Base-by-base conservation (phyloP, 2,329 filamentous ascomycete species). In the Elsinoe necatrix region DNA sequence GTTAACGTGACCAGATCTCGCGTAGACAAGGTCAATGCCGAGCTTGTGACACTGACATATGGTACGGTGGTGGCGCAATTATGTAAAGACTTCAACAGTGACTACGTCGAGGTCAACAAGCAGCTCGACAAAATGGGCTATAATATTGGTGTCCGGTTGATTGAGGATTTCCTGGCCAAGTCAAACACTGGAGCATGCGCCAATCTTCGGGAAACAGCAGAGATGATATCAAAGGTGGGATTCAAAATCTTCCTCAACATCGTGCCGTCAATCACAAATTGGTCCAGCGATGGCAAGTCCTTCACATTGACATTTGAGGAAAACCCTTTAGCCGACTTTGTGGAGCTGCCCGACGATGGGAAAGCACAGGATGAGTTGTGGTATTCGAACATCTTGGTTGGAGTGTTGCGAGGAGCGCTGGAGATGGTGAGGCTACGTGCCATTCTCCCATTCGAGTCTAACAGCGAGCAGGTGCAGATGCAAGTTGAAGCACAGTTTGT, bases 161-260 rank as follows among this genome's bases (percentile, higher is more conserved):
- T 98, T 64, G 93, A 98, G 66, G 93, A 98, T 73, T 98, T 96
- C 67, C 83, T 98, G 16, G 93, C 93, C 65, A 97, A 96, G 72
- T 93, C 90, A 4, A 92, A 89, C 65, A 89, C 87, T 1, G 88
- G 89, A 64, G 81, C 90, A 62, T 98, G 93, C 72, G 80, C 83
- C 64, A 97, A 93, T 74, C 96, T 98, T 68, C 82, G 88, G 58
- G 93, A 98, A 71, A 97, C 93, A 5, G 92, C 93, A 39, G 93
- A 98, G 71, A 92, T 95, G 83, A 93, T 98, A 65, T 84, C 92
- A 41, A 93, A 96, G 88, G 87, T 98, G 62, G 93, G 93, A 57
- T 98, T 98, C 77, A 97, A 98, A 75, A 95, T 98, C 63, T 98
- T 98, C 71, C 82, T 98, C 60, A 98, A 98, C 68, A 90, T 96